These are phyloP conservation scores for Entophlyctis luteolus DNA, from an alignment of 192 early-diverging fungal species.

Conservation along the genomic window DNA sequence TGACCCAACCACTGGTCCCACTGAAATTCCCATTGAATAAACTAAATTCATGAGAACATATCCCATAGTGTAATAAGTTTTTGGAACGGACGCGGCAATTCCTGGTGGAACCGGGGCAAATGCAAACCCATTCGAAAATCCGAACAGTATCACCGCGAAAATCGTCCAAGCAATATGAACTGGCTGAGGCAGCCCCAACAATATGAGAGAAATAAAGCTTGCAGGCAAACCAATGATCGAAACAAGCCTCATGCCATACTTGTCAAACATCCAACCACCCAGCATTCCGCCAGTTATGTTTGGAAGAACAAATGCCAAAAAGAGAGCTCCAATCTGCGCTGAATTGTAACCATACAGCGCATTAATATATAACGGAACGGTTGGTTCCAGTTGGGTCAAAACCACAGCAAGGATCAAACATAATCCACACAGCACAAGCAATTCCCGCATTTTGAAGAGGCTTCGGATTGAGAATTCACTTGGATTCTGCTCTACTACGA, in stretches of 20 bases:
- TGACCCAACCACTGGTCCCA: slow-evolving; percentile 15
- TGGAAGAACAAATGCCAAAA: slow-evolving; percentile 21
- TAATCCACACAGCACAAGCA: not conserved
- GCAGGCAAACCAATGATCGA: not conserved
- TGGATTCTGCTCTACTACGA: not conserved
- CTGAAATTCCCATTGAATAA: slow-evolving; percentile 26
- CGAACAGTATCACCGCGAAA: not conserved
- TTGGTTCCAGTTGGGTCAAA: slow-evolving; percentile 26
- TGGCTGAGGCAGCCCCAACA: not conserved
- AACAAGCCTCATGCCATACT: not conserved
- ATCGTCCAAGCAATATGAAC: not conserved
- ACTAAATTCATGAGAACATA: slow-evolving; percentile 26
- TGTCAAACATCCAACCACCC: slow-evolving; percentile 17
- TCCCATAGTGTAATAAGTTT: slow-evolving; percentile 14
- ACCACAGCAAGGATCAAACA: too few species aligned
- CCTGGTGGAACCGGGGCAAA: slow-evolving; percentile 22
- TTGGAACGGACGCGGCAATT: slow-evolving; percentile 21
- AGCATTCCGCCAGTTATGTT: slow-evolving; percentile 5
- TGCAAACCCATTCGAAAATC: not conserved
- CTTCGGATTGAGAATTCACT: not conserved
- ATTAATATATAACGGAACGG: slow-evolving; percentile 22
- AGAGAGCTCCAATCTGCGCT: slow-evolving; percentile 12
- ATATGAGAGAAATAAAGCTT: not conserved
- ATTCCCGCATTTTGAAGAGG: not conserved
- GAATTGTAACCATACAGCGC: slow-evolving; percentile 12